Base-by-base conservation (phyloP, 2,329 filamentous ascomycete genomes). In the Trichoderma lentiforme region DNA sequence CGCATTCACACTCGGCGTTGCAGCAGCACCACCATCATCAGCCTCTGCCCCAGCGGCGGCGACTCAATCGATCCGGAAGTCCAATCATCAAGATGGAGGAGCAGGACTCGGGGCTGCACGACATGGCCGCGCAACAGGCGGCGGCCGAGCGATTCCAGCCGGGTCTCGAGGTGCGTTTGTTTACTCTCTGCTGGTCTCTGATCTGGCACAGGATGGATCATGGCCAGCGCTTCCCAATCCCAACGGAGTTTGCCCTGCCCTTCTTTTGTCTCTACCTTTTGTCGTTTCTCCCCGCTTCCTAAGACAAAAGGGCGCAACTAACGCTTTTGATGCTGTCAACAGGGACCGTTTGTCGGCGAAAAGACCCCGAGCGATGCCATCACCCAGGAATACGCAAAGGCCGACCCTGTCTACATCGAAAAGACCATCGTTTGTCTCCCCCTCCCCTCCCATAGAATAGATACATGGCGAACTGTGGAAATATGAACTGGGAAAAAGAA, bases 281-380 rank as follows among this genome's bases (percentile, higher is more conserved):
- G 8, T 6, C 39, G 1, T n/a, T n/a, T 47, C 15, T n/a, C 47
- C 63, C 26, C 68, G 30, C 47, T 65, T n/a, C 1, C 3, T 15
- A 21, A n/a, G 11, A 26, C 47, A 14, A 28, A 60, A 18, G 7
- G 12, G 30, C 34, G 53, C 65, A 43, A 43, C 61, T 67, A 30
- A 64, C 51, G 18, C 57, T 60, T 32, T 21, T 34, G 28, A 26
- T 34, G 39, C n/a, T 30, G 34, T 66, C 26, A 61, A 70, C 78
- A 98, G 95, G 94, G 94, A 71, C 93, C 93, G 73, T 86, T 95
- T 64, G 92, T 98, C 75, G 93, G 94, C 77, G 87, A 91, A 73
- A 93, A 92, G 82, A 89, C 90, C 78, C 89, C 92, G 66, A 97
- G 91, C 82, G 88, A 90, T 76, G 89, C 87, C 75, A 94, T 99